Base-by-base conservation (phyloP, 202 grass and related monocot genomes). In the Setaria viridis region DNA sequence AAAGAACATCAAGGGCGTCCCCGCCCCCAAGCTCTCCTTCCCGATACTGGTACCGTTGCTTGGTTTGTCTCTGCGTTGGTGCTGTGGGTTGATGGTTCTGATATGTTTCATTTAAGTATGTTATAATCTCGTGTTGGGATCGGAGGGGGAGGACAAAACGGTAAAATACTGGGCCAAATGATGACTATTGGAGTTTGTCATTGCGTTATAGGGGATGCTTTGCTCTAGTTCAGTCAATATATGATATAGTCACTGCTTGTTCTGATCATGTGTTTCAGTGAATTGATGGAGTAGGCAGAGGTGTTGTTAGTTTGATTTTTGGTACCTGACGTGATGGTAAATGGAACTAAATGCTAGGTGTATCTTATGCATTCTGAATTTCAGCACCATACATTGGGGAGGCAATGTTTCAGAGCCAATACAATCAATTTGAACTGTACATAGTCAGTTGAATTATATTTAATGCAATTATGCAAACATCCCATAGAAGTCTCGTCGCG, bases 11-110 rank as follows among this genome's bases (percentile, higher is more conserved):
- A 20, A 65, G 57, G 64, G 57, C 4, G 32, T 12, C 57, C 20
- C 20, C 8, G 15, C 66, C 64, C 83, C 48, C 47, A 82, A 78
- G 48, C 84, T 79, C n/a, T 74, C 80, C 42, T 90, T 90, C 67
- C 88, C 88, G 9, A 83, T 90, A 83, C 74, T 90, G 74, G 88
- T 90, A 68, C 21, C 33, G 17, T 51, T 74, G 42, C 51, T 57
- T 84, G 17, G 1, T 33, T 56, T 66, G 49, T 13, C 1, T 42
- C 35, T 11, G 53, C 60, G 3, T 41, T 37, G 37, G 16, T 41
- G 5, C 7, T 39, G 55, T 70, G 21, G 16, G 51, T 35, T 81
- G 21, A 29, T 17, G 46, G 43, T 64, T 62, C 57, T 53, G 19
- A 45, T 69, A 51, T 46, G 1, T 50, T 62, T 53, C 13, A n/a